Evolutionary conservation across 2,329 filamentous ascomycete genomes (phyloP).

Genomic region (Cyphellophora europaea): DNA sequence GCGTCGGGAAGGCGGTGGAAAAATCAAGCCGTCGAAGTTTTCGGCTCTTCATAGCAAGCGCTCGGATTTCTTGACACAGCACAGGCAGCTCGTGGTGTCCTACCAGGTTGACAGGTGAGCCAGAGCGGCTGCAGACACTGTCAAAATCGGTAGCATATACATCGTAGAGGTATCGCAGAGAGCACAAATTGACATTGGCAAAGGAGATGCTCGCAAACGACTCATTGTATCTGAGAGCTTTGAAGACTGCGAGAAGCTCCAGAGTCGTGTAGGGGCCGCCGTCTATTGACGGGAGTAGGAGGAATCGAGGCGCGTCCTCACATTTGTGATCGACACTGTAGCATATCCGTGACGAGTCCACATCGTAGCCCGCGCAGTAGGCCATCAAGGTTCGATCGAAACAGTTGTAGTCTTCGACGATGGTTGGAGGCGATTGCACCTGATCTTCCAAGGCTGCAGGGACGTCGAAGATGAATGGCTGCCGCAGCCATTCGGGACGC

Average conservation of each 20-base stretch:
- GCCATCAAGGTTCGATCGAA: conserved; percentile 60
- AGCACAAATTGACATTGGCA: conserved; percentile 53
- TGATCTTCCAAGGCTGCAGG: conserved; percentile 47
- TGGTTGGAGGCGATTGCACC: conserved; percentile 35
- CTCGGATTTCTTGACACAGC: conserved; percentile 59
- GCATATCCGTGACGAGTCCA: conserved; percentile 57
- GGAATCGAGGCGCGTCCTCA: conserved; percentile 60
- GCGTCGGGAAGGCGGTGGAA: conserved; percentile 36
- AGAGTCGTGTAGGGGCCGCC: conserved; percentile 45
- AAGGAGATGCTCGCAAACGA: conserved; percentile 61
- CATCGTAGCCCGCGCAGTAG: conserved; percentile 60
- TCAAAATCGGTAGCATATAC: conserved; percentile 53
- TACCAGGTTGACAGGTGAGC: conserved; percentile 42
- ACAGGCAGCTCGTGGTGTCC: conserved; percentile 48
- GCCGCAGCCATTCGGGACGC: conserved; percentile 56
- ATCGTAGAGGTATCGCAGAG: conserved; percentile 54
- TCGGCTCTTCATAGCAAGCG: conserved; percentile 56
- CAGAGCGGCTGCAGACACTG: conserved; percentile 51
- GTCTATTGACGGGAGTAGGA: conserved; percentile 48
- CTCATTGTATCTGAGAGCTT: conserved; percentile 62
- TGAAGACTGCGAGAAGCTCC: conserved; percentile 61
- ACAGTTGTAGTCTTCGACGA: conserved; percentile 48
- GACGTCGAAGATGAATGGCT: conserved; percentile 53
- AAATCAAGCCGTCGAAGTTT: conserved; percentile 57
- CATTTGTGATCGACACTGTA: conserved; percentile 52